phyloP scores from a whole-genome alignment of 1,284 basidiomycete species.

The Ustilago xerochloae region DNA sequence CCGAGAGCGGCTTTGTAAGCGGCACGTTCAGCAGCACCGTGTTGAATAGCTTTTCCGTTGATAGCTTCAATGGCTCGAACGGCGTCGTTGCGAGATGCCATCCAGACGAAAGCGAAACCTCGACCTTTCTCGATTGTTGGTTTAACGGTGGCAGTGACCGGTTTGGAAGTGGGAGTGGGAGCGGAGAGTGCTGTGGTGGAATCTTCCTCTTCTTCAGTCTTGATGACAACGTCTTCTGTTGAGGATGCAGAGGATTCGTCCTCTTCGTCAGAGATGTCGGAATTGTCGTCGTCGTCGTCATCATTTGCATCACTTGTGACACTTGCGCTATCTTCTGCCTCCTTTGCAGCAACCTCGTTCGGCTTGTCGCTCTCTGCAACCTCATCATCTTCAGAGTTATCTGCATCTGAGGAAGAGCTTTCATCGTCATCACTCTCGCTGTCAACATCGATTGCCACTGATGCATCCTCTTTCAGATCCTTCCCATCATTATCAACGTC shows the following conservation, averaged over 20 bases:
- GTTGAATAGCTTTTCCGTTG: constrained; percentile 81
- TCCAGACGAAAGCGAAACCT: constrained; percentile 97
- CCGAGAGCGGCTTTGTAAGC: constrained; percentile 74
- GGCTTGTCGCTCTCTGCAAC: constrained; percentile 70
- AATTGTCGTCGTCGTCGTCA: constrained; percentile 64
- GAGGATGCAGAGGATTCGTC: constrained; percentile 73
- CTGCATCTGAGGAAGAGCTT: neutral
- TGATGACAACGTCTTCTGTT: constrained; percentile 73
- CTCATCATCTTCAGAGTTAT: constrained; percentile 24
- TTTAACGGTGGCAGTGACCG: constrained; percentile 73
- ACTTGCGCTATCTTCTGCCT: constrained; percentile 57
- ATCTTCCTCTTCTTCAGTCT: constrained; percentile 44
- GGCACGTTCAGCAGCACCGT: constrained; percentile 76
- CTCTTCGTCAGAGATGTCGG: neutral
- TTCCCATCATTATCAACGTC: constrained; percentile 26
- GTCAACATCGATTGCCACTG: constrained; percentile 18
- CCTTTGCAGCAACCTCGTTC: constrained; percentile 70
- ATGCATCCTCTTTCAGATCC: constrained; percentile 25
- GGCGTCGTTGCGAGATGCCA: constrained; percentile 85
- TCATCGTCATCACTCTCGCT: constrained; percentile 15
- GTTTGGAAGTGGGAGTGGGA: neutral
- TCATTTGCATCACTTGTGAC: neutral
- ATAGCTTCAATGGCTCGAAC: constrained; percentile 83
- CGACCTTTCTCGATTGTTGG: constrained; percentile 72
- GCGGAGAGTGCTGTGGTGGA: neutral